Evolutionary conservation across 2,329 filamentous ascomycete genomes (phyloP), one percentile per base, ranked within the genome.

Genomic region (Fusarium humuli): DNA sequence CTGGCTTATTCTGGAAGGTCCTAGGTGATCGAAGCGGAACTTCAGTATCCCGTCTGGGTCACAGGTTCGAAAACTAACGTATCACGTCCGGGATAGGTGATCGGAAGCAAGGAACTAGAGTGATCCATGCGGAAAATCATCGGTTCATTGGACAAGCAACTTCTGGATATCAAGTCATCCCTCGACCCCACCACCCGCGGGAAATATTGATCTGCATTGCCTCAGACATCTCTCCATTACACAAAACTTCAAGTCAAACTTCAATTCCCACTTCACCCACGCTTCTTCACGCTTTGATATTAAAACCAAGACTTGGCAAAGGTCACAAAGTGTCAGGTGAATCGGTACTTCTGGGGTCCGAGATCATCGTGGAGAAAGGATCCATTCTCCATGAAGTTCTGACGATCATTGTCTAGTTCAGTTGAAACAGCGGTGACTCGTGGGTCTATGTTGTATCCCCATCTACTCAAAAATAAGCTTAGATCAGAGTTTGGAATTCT

Each of bases 1-100:
- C 18, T 65, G 6, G 59, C 59, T 7, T 58, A 65, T 27, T 52
- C 49, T 22, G 49, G 49, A n/a, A 37, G 34, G 10, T 37, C 18
- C 18, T 37, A 37, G 34, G 18, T 12, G 18, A 37, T 37, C 34
- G 11, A 30, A 3, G 6, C 18, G 34, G 34, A 7, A 37, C 6
- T 37, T 37, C 34, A 37, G 18, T n/a, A 37, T 37, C 18, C 32
- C 18, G 34, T n/a, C 6, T n/a, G 34, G 34, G 34, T n/a, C 34
- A n/a, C 8, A 5, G 6, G 18, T n/a, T n/a, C 9, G 34, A 10
- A 11, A 37, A 5, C 34, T 18, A 3, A 18, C 32, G 32, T 37
- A 37, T 37, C 34, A 37, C 9, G 5, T 37, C 9, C 2, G 9
- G 16, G 10, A 16, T 37, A n/a, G 10, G 10, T n/a, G 34, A 37